These are phyloP conservation scores for Leccinum pachyderme DNA, from an alignment of 1,284 basidiomycete genomes.

Conservation along the genomic window DNA sequence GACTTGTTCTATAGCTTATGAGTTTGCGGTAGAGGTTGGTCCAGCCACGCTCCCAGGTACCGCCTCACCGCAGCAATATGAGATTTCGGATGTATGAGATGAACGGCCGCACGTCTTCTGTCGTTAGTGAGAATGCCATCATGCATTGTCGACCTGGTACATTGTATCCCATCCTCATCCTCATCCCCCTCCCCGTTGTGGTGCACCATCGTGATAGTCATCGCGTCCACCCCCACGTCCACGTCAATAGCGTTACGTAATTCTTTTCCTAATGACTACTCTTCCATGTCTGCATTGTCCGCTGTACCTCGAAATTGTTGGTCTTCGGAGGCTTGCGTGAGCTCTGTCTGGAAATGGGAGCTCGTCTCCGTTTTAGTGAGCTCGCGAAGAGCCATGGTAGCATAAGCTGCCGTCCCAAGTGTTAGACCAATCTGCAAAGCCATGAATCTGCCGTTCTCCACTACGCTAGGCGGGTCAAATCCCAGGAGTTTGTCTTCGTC, in stretches of 20 bases:
- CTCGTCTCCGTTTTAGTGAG: slow-evolving; percentile 92
- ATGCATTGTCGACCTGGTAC: too few relatives aligned
- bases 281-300: slow-evolving; percentile 17
- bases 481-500: slow-evolving; percentile 91
- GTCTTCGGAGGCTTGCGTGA: slow-evolving; percentile 82
- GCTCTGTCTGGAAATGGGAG: slow-evolving; percentile 77
- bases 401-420: slow-evolving; percentile 87
- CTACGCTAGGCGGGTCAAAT: slow-evolving; percentile 66
- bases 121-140: too few relatives aligned
- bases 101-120: too few relatives aligned
- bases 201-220: too few relatives aligned
- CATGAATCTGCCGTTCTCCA: slow-evolving; percentile 75
- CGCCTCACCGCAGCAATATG: neutral
- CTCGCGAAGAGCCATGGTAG: slow-evolving; percentile 94
- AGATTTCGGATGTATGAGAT: too few relatives aligned
- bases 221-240: too few relatives aligned
- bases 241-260: too few relatives aligned
- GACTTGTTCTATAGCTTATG: neutral
- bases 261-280: slow-evolving; percentile 2
- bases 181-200: too few relatives aligned
- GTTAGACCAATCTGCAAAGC: slow-evolving; percentile 81
- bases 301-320: slow-evolving; percentile 67
- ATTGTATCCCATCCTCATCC: too few relatives aligned
- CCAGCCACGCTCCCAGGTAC: neutral
- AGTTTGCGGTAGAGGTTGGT: neutral